Conservation (phyloP, 768 basidiomycete genomes). For the Roridomyces roridus region DNA sequence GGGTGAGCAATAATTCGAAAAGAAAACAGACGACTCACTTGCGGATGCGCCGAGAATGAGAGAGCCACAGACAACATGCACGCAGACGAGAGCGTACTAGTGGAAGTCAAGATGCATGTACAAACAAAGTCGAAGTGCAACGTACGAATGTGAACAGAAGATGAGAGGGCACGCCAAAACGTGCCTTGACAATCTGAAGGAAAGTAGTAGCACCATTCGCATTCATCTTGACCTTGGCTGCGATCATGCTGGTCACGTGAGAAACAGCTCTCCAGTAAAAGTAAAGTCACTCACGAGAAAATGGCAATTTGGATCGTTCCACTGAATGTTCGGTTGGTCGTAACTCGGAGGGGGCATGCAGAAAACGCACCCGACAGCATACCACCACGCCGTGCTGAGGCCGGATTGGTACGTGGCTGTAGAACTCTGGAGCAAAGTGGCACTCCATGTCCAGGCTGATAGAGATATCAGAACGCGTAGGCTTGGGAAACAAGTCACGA, state of each 20-base stretch:
- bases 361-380: not conserved
- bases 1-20: constrained; percentile 17
- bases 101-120: not conserved
- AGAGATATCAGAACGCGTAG: constrained; percentile 9
- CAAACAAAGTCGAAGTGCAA: not conserved
- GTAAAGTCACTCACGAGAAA: constrained; percentile 26
- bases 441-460: constrained; percentile 48
- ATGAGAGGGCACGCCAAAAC: constrained; percentile 42
- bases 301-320: constrained; percentile 46
- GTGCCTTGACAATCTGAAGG: constrained; percentile 45
- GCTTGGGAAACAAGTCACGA: not conserved
- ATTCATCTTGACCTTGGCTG: constrained; percentile 48
- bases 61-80: constrained; percentile 44
- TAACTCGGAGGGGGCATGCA: constrained; percentile 32
- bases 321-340: constrained; percentile 28
- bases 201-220: constrained; percentile 50
- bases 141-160: constrained; percentile 37
- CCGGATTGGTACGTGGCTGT: constrained; percentile 35
- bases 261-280: not conserved
- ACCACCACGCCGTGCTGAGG: constrained; percentile 41
- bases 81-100: constrained; percentile 40
- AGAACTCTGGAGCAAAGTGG: constrained; percentile 43
- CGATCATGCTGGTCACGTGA: constrained; percentile 31
- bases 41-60: constrained; percentile 33
- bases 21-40: not conserved